Conservation (phyloP, 345 rosid species). For the Mallotus nudiflorus region DNA sequence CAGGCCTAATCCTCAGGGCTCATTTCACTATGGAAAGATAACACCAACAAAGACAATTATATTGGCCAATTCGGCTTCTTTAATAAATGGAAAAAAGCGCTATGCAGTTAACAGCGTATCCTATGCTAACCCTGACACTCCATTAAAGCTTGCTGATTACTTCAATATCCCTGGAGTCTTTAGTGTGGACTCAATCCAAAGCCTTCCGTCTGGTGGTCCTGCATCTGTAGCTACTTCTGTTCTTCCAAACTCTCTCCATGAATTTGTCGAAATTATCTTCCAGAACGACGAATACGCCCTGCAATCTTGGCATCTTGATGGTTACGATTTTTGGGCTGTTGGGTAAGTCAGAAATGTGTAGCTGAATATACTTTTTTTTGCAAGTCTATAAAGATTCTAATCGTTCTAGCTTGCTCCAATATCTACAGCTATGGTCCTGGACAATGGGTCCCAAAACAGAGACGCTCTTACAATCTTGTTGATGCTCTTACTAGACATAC, state of each 20-base stretch:
- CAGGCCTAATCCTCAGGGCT: conserved; percentile 97
- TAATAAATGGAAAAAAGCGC: conserved; percentile 73
- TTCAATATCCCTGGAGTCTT: conserved; percentile 71
- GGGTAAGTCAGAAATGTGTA: conserved; percentile 53
- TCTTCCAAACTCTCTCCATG: conserved; percentile 52
- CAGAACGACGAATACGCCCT: conserved; percentile 64
- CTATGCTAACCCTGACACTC: conserved; percentile 73
- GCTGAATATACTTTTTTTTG: neutral
- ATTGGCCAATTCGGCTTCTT: conserved; percentile 71
- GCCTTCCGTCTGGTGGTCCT: conserved; percentile 49
- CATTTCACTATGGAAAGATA: conserved; percentile 80
- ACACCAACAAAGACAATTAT: conserved; percentile 49
- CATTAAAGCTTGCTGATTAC: conserved; percentile 81
- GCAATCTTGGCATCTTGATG: conserved; percentile 98
- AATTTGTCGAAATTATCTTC: conserved; percentile 70
- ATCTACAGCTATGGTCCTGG: conserved; percentile 66
- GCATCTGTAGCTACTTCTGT: conserved; percentile 64
- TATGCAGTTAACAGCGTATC: conserved; percentile 81
- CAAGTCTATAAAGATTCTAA: conserved; percentile 18
- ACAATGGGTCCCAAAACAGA: conserved; percentile 58
- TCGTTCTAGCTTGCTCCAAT: conserved; percentile 3
- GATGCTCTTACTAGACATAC: conserved; percentile 86
- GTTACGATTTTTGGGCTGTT: conserved; percentile 88
- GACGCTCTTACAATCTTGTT: conserved; percentile 62
- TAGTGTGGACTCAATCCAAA: conserved; percentile 50